A percentile compares a stretch with the other conserved stretches of the same genome.
These are phyloP conservation scores for Penicillium angulare DNA, from an alignment of 495 filamentous ascomycete species.

Conservation along the genomic window DNA sequence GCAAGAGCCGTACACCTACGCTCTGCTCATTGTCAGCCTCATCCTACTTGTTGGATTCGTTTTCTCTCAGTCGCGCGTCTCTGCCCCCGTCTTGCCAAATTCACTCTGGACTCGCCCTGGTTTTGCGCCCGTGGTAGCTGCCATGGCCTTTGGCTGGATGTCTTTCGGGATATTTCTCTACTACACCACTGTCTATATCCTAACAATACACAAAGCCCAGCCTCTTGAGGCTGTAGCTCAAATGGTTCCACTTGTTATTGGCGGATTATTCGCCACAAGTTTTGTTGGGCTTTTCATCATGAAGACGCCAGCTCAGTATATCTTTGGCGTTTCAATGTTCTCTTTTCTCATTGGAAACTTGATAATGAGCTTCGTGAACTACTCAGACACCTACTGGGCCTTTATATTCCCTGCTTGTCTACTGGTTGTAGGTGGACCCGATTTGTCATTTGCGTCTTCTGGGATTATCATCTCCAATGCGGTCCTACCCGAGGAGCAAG, in stretches of 20 bases:
- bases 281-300: slow-evolving; percentile 37
- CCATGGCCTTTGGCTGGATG: slow-evolving; percentile 38
- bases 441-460: slow-evolving; percentile 49
- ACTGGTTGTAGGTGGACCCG: slow-evolving; percentile 43
- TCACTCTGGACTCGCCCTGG: slow-evolving; percentile 35
- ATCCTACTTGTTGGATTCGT: slow-evolving; percentile 29
- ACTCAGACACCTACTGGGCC: slow-evolving; percentile 32
- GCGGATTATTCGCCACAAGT: slow-evolving; percentile 33
- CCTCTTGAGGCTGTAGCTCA: slow-evolving; percentile 35
- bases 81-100: slow-evolving; percentile 24
- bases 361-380: slow-evolving; percentile 22
- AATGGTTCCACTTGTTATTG: slow-evolving; percentile 33
- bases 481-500: slow-evolving; percentile 41
- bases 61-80: slow-evolving; percentile 24
- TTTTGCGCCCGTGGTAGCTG: slow-evolving; percentile 35
- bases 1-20: slow-evolving; percentile 31
- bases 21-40: slow-evolving; percentile 34
- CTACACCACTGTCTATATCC: slow-evolving; percentile 40
- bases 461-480: slow-evolving; percentile 43
- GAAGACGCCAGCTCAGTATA: slow-evolving; percentile 28
- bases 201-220: slow-evolving; percentile 22
- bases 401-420: slow-evolving; percentile 38
- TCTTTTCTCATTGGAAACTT: slow-evolving; percentile 37
- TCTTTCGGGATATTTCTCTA: slow-evolving; percentile 43
- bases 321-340: slow-evolving; percentile 45